These are phyloP conservation scores for Colletotrichum magnum DNA, from an alignment of 2,329 filamentous ascomycete species.

Conservation along the genomic window DNA sequence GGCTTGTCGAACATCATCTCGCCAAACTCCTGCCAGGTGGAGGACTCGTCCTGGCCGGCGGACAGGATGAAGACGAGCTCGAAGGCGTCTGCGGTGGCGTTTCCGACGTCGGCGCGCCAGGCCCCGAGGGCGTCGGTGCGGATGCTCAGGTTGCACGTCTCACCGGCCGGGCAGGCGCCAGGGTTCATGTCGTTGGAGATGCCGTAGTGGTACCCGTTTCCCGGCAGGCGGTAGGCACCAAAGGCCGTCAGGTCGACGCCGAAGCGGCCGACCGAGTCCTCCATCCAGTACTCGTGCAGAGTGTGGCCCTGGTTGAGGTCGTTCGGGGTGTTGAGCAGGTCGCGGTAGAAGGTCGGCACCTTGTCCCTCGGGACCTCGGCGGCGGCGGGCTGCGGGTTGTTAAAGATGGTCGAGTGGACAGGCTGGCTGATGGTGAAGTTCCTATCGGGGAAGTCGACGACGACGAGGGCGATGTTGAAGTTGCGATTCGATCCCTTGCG, in stretches of 20 bases:
- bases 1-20: conserved; percentile 65
- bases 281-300: conserved; percentile 71
- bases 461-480: conserved; percentile 69
- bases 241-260: conserved; percentile 68
- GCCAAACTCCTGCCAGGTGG: conserved; percentile 70
- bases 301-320: conserved; percentile 66
- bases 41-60: conserved; percentile 68
- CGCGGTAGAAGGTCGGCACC: conserved; percentile 64
- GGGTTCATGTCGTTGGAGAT: conserved; percentile 64
- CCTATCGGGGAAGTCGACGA: conserved; percentile 65
- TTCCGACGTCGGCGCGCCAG: conserved; percentile 66
- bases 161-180: conserved; percentile 59
- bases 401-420: conserved; percentile 63
- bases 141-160: conserved; percentile 61
- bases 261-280: conserved; percentile 65
- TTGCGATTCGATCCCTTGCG: conserved; percentile 62
- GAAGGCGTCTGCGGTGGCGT: conserved; percentile 60
- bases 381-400: conserved; percentile 61
- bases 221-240: conserved; percentile 65
- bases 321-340: conserved; percentile 64
- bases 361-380: conserved; percentile 55
- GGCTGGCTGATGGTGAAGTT: conserved; percentile 64
- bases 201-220: conserved; percentile 64
- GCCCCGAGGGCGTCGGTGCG: conserved; percentile 63
- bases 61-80: conserved; percentile 69